Base-by-base conservation (phyloP, 2,329 filamentous ascomycete species). In the Hansfordia pulvinata region DNA sequence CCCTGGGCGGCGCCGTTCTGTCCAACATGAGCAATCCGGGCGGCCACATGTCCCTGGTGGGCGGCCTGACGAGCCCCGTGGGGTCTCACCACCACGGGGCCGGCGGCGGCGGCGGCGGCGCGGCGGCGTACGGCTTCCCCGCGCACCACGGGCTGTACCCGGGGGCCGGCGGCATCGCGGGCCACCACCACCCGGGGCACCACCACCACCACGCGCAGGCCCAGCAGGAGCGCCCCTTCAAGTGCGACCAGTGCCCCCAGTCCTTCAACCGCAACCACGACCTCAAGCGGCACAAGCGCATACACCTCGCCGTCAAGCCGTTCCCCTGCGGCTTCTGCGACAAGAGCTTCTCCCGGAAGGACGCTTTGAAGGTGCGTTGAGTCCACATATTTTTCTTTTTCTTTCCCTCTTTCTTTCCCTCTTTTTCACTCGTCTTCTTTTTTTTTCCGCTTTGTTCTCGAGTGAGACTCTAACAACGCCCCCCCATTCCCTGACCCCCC, bases 211-310 rank as follows among this genome's bases (percentile, higher is more conserved):
- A 68, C 30, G 62, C 66, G 10, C 39, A 43, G 12, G 39, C 50
- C 6, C 56, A 58, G 16, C 76, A 79, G 30, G 88, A 96, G 40
- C 73, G 88, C 5, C 90, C 90, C 0, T 96, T 93, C 62, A 86
- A 86, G 53, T 98, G 90, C 49, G 85, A 96, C 40, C 69, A 81
- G 46, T 98, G 90, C 45, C 73, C 81, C 1, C 84, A 93, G 49
- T 86, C 82, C 19, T 98, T 98, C 58, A 96, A 93, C 51, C 68
- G 90, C 4, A 96, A 96, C 38, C 90, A 96, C 46, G 90, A 96
- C 46, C 54, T 96, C 41, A 98, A 98, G 56, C 70, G 90, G 27
- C 90, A 98, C 52, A 93, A 93, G 62, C 64, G 85, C 26, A 96
- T 96, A 32, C 90, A 98, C 52, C 56, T 96, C 31, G 82, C 85